Percentiles rank a stretch among this genome's conserved stretches.
Conservation (phyloP, 2,329 filamentous ascomycete species). For the Penicillium sp. region DNA sequence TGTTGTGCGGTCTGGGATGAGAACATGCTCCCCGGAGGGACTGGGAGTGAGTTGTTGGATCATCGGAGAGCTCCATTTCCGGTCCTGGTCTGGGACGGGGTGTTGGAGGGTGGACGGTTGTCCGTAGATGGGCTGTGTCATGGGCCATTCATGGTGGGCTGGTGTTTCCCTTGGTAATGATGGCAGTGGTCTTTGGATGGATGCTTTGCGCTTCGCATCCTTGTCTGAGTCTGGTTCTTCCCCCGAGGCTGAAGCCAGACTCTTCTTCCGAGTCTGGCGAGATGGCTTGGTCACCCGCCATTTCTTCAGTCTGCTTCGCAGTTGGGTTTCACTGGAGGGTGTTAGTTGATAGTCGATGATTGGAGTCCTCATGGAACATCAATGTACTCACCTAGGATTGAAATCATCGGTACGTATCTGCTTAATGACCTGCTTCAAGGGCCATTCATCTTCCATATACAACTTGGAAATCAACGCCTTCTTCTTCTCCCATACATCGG, state of each 20-base stretch:
- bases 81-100: constrained; percentile 5
- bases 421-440: constrained; percentile 39
- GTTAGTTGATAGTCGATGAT: neutral
- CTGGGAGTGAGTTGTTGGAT: constrained; percentile 20
- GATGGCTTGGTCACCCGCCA: constrained; percentile 41
- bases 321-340: constrained; percentile 35
- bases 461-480: constrained; percentile 34
- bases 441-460: constrained; percentile 41
- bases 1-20: constrained; percentile 17
- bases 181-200: constrained; percentile 6
- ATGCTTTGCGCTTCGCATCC: constrained; percentile 8
- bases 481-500: constrained; percentile 40
- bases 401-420: constrained; percentile 37
- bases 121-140: constrained; percentile 10
- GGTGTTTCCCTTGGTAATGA: constrained; percentile 5
- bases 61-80: constrained; percentile 19
- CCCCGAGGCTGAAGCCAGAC: constrained; percentile 15
- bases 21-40: constrained; percentile 18
- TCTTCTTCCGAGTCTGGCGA: constrained; percentile 36
- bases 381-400: constrained; percentile 33
- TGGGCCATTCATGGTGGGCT: constrained; percentile 11
- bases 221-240: constrained; percentile 19
- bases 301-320: constrained; percentile 39
- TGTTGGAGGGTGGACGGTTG: neutral
- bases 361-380: neutral